phyloP scores from a whole-genome alignment of 1,284 basidiomycete genomes.

The Retiboletus flavoniger region DNA sequence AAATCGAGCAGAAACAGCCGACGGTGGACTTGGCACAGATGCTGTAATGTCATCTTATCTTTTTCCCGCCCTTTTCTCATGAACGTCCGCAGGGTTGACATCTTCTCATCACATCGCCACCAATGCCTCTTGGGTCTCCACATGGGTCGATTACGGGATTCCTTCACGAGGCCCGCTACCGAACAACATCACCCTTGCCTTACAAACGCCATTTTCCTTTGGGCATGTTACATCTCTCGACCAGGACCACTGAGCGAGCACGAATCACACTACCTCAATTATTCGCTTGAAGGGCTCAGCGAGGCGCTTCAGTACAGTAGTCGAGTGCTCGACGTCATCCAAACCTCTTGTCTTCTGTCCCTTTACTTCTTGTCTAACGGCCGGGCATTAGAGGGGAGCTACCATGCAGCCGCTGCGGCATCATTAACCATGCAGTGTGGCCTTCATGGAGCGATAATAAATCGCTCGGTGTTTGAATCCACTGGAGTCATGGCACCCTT shows the following conservation, averaged over 20 bases:
- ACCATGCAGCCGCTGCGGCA: conserved; percentile 67
- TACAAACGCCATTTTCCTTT: conserved; percentile 75
- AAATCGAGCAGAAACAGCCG: conserved; percentile 52
- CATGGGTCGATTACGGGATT: conserved; percentile 60
- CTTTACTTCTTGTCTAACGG: conserved; percentile 73
- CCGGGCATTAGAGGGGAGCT: conserved; percentile 68
- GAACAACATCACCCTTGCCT: conserved; percentile 71
- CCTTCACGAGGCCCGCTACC: conserved; percentile 46
- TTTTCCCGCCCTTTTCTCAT: conserved; percentile 12
- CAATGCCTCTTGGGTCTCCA: conserved; percentile 70
- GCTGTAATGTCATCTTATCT: conserved; percentile 47
- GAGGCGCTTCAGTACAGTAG: conserved; percentile 56
- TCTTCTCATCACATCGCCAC: conserved; percentile 71
- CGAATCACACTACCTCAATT: conserved; percentile 64
- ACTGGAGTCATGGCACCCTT: conserved; percentile 41
- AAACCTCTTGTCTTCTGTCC: conserved; percentile 69
- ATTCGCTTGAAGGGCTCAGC: conserved; percentile 56
- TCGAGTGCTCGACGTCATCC: conserved; percentile 65
- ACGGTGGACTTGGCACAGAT: conserved; percentile 63
- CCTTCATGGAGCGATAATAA: conserved; percentile 51
- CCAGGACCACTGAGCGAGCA: conserved; percentile 64
- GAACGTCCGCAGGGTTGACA: conserved; percentile 52
- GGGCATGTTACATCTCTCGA: conserved; percentile 75
- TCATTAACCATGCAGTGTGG: conserved; percentile 66
- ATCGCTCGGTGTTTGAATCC: conserved; percentile 37